Percentiles rank a stretch among this genome's conserved stretches.
Conservation (phyloP, 176 grass and related monocot species). For the Cenchrus purpureus region DNA sequence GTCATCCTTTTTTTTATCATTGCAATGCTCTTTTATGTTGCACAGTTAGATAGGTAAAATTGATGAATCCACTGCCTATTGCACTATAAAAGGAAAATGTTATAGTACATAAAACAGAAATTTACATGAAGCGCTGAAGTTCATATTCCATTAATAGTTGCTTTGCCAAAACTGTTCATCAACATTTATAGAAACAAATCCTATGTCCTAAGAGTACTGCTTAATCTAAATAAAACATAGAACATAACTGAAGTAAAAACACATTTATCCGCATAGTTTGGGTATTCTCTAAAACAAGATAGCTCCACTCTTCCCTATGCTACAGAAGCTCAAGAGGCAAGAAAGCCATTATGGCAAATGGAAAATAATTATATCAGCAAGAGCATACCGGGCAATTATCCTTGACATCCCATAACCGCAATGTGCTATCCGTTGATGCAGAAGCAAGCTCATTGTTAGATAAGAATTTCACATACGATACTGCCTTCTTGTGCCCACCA, state of each 20-base stretch:
- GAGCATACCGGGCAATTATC: constrained; percentile 84
- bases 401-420: constrained; percentile 97
- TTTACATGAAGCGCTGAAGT: constrained; percentile 14
- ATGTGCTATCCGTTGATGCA: constrained; percentile 96
- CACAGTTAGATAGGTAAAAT: neutral
- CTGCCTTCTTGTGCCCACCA: constrained; percentile 92
- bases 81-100: neutral
- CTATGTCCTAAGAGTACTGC: neutral
- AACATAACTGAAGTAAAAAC: neutral
- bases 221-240: constrained; percentile 8
- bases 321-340: neutral
- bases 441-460: constrained; percentile 92
- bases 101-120: neutral
- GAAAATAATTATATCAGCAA: constrained; percentile 22
- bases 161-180: neutral
- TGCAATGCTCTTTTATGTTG: constrained; percentile 1
- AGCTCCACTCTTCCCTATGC: neutral
- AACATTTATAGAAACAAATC: neutral
- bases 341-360: constrained; percentile 27
- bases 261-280: neutral
- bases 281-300: constrained; percentile 4
- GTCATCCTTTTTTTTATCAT: neutral
- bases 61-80: neutral
- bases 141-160: constrained; percentile 9
- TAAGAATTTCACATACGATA: constrained; percentile 98